Conservation (phyloP, 495 filamentous ascomycete species). For the Parathielavia appendiculata region DNA sequence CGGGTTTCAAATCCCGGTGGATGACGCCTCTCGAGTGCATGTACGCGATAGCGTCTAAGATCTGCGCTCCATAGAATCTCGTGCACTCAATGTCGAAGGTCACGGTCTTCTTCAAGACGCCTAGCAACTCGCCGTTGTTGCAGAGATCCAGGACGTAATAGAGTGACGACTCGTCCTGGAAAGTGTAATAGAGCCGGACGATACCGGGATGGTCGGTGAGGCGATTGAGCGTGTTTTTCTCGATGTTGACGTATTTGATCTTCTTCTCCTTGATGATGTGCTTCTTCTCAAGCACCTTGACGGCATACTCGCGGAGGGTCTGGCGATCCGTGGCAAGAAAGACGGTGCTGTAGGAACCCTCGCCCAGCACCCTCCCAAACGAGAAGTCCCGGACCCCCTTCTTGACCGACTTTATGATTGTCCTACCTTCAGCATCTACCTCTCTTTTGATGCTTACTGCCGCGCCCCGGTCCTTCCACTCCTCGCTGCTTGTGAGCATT, state of each 20-base stretch:
- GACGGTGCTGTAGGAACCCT: slow-evolving; percentile 98
- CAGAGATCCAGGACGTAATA: slow-evolving; percentile 97
- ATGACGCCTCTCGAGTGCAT: slow-evolving; percentile 97
- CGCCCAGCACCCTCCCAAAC: slow-evolving; percentile 86
- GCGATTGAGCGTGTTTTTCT: slow-evolving; percentile 96
- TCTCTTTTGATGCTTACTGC: slow-evolving; percentile 74
- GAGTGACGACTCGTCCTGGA: slow-evolving; percentile 91
- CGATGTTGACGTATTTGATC: slow-evolving; percentile 99
- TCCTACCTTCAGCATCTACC: slow-evolving; percentile 74
- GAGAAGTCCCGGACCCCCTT: slow-evolving; percentile 97
- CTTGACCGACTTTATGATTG: slow-evolving; percentile 78
- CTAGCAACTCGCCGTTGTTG: slow-evolving; percentile 85
- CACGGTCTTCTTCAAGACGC: slow-evolving; percentile 85
- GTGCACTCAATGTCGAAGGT: slow-evolving; percentile 97
- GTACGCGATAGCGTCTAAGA: slow-evolving; percentile 92
- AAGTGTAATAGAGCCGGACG: slow-evolving; percentile 96
- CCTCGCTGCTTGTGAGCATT: slow-evolving; percentile 68
- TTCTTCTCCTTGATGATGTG: slow-evolving; percentile 99
- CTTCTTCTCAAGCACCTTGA: slow-evolving; percentile 97
- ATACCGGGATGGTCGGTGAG: slow-evolving; percentile 96
- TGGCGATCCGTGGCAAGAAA: slow-evolving; percentile 91
- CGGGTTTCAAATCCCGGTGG: slow-evolving; percentile 94
- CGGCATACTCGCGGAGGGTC: slow-evolving; percentile 92
- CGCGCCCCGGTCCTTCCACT: slow-evolving; percentile 93
- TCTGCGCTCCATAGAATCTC: slow-evolving; percentile 91